Percentiles rank a stretch among this genome's conserved stretches.
These are phyloP conservation scores for Adiantum capillusveneris DNA, from an alignment of 75 land plant species.

Conservation along the genomic window DNA sequence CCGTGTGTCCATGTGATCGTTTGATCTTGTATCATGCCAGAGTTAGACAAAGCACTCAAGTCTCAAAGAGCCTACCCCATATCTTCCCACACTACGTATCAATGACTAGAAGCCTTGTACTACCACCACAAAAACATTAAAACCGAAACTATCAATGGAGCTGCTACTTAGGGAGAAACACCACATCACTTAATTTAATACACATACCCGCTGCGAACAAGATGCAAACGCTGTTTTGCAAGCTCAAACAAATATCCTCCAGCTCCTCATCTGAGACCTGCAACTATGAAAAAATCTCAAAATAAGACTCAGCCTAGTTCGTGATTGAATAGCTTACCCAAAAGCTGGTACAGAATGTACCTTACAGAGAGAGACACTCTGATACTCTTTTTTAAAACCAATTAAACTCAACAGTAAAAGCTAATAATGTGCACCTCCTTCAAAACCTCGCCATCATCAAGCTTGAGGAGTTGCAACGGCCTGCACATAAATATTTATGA, in stretches of 20 bases:
- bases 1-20: too few species aligned
- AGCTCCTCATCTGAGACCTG: slow-evolving; percentile 80
- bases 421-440: slow-evolving; percentile 38
- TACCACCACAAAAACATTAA: too few species aligned
- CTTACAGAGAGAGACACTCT: not conserved
- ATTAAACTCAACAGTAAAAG: not conserved
- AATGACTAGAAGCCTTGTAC: too few species aligned
- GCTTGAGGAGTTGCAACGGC: slow-evolving; percentile 74
- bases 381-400: not conserved
- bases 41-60: too few species aligned
- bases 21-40: too few species aligned
- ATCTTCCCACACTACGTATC: too few species aligned
- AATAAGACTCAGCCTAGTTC: not conserved
- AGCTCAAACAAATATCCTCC: slow-evolving; percentile 69
- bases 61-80: too few species aligned
- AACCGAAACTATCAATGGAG: too few species aligned
- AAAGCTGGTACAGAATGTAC: not conserved
- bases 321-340: too few species aligned
- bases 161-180: too few species aligned
- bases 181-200: too few species aligned
- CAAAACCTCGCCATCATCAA: slow-evolving; percentile 69
- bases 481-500: too few species aligned
- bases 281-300: slow-evolving; percentile 8
- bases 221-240: slow-evolving; percentile 80
- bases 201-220: slow-evolving; percentile 66